These are phyloP conservation scores for Coffea eugenioides DNA, from an alignment of 257 asterid species.

Conservation along the genomic window DNA sequence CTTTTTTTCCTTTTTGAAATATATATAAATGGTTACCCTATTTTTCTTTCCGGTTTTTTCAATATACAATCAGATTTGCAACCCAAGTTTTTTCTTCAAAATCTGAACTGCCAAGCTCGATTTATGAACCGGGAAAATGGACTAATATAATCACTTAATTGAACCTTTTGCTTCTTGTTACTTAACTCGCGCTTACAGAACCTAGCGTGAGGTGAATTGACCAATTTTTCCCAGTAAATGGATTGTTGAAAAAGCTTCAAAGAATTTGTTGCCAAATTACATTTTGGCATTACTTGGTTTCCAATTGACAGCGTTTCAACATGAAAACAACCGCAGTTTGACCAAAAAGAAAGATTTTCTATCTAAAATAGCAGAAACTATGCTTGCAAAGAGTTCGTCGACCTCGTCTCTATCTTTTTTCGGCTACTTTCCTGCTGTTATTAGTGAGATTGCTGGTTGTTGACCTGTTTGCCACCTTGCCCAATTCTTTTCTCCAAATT, in stretches of 20 bases:
- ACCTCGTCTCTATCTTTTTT: neutral
- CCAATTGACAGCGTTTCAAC: neutral
- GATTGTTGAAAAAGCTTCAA: neutral
- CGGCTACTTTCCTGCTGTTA: neutral
- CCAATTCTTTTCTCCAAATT: neutral
- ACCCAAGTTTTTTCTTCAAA: neutral
- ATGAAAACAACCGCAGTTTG: neutral
- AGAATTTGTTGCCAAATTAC: neutral
- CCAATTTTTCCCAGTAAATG: neutral
- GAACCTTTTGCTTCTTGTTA: neutral
- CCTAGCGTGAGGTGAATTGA: neutral
- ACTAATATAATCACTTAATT: neutral
- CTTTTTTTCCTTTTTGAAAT: too few relatives aligned
- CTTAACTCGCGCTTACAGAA: neutral
- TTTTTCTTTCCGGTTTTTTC: too few relatives aligned
- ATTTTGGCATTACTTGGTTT: neutral
- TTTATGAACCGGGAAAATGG: neutral
- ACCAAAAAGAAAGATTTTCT: neutral
- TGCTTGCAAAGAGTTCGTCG: neutral
- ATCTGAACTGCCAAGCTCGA: neutral
- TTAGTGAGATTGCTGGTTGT: conserved; percentile 2
- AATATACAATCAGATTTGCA: neutral
- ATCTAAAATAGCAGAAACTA: neutral
- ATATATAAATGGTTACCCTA: too few relatives aligned
- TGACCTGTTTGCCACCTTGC: neutral